phyloP scores from a whole-genome alignment of 345 rosid genomes.

The Bruguiera sexangula region DNA sequence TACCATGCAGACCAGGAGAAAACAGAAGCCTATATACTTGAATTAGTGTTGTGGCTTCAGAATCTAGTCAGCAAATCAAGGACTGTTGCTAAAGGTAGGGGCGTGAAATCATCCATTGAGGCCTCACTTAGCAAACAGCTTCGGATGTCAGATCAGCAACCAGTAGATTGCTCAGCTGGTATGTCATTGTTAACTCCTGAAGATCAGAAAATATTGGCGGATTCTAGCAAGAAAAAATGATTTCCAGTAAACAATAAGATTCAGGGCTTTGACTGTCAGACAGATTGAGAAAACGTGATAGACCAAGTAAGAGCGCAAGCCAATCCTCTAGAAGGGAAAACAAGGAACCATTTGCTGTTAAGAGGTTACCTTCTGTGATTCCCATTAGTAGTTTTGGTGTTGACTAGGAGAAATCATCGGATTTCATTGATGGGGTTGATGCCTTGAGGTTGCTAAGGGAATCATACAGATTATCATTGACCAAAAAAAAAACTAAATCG shows the following conservation, averaged over 20 bases:
- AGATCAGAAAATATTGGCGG: slow-evolving; percentile 41
- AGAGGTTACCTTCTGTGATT: slow-evolving; percentile 40
- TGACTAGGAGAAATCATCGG: slow-evolving; percentile 54
- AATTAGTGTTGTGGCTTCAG: slow-evolving; percentile 77
- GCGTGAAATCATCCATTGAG: slow-evolving; percentile 19
- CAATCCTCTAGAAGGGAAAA: slow-evolving; percentile 37
- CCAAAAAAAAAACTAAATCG: neutral
- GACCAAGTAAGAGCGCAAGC: slow-evolving; percentile 49
- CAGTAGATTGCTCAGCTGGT: slow-evolving; percentile 18
- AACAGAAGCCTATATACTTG: slow-evolving; percentile 77
- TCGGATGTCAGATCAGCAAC: slow-evolving; percentile 23
- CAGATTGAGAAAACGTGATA: slow-evolving; percentile 39
- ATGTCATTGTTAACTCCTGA: slow-evolving; percentile 29
- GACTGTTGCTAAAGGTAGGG: slow-evolving; percentile 8
- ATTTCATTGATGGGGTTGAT: slow-evolving; percentile 52
- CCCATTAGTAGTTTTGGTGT: slow-evolving; percentile 46
- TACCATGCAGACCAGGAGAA: slow-evolving; percentile 80
- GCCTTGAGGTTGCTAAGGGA: slow-evolving; percentile 16
- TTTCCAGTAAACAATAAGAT: slow-evolving; percentile 41
- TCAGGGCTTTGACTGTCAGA: slow-evolving; percentile 40
- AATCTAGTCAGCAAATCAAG: slow-evolving; percentile 57
- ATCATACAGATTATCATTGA: neutral
- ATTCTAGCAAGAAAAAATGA: slow-evolving; percentile 24
- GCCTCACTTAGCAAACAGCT: neutral
- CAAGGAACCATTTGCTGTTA: slow-evolving; percentile 36